Percentiles rank a stretch among this genome's conserved stretches.
phyloP scores from a whole-genome alignment of 2,329 filamentous ascomycete species.

The Alternaria hordeiaustralica region DNA sequence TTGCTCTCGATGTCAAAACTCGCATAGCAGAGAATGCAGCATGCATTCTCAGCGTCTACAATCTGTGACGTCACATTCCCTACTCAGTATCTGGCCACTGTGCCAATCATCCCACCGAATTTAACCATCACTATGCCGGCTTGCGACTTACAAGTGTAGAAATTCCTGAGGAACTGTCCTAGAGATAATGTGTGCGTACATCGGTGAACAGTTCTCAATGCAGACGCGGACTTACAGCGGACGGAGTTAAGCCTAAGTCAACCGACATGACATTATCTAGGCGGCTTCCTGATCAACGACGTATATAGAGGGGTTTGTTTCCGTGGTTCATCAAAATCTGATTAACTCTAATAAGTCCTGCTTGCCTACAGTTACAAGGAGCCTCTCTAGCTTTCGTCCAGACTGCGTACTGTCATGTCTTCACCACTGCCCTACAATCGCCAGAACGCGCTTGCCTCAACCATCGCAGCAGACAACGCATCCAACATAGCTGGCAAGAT shows the following conservation, averaged over 20 bases:
- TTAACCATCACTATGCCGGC: not conserved
- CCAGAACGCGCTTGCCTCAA: constrained; percentile 29
- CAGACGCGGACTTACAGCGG: not conserved
- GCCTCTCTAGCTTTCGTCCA: no score
- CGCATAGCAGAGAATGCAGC: not conserved
- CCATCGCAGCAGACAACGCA: constrained; percentile 51
- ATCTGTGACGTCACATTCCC: not conserved
- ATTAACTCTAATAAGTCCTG: not conserved
- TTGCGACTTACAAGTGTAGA: not conserved
- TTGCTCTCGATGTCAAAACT: not conserved
- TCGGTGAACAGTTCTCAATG: not conserved
- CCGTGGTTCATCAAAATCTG: not conserved
- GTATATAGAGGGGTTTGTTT: not conserved
- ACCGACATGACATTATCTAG: not conserved
- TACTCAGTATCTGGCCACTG: not conserved
- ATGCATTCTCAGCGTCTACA: not conserved
- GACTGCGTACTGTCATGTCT: constrained; percentile 1
- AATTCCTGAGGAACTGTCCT: no score
- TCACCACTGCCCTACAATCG: constrained; percentile 30
- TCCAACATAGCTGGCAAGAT: constrained; percentile 53
- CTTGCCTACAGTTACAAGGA: not conserved
- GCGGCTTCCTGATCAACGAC: not conserved
- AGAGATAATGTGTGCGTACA: no score
- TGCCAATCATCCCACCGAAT: not conserved
- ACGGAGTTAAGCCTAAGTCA: not conserved